These are phyloP conservation scores for Rhizopogon salebrosus DNA, from an alignment of 768 basidiomycete genomes.

Conservation along the genomic window DNA sequence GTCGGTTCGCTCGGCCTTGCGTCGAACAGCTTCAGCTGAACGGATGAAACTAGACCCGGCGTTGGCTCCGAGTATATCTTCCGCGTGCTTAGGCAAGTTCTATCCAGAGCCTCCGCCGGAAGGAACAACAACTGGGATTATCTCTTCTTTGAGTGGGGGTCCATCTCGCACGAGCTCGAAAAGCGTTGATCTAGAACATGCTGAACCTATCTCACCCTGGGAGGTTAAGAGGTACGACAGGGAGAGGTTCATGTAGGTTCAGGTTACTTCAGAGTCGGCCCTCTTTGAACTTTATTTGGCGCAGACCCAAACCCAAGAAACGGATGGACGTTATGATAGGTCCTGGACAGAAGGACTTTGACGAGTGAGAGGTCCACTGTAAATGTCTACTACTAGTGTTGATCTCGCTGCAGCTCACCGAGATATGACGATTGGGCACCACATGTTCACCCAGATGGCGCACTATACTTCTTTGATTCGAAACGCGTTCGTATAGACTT, in stretches of 20 bases:
- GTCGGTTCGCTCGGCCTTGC: not conserved
- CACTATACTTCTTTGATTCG: slow-evolving; percentile 37
- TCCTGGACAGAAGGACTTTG: not conserved
- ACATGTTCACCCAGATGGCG: slow-evolving; percentile 49
- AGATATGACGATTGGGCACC: slow-evolving; percentile 29
- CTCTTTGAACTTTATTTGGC: not conserved
- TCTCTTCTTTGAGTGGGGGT: not conserved
- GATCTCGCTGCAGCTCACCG: not conserved
- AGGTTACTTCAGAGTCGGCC: not conserved
- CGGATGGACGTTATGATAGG: not conserved
- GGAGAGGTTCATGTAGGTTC: not conserved
- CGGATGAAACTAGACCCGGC: not conserved
- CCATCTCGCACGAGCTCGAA: not conserved
- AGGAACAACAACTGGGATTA: not conserved
- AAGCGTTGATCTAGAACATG: not conserved
- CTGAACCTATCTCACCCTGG: not conserved
- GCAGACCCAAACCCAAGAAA: not conserved
- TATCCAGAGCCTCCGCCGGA: not conserved
- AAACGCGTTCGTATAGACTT: slow-evolving; percentile 30
- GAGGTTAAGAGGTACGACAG: slow-evolving; percentile 3
- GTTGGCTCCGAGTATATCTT: not conserved
- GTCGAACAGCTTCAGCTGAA: not conserved
- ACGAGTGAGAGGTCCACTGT: not conserved
- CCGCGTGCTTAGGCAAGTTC: not conserved
- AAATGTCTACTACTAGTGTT: not conserved